phyloP scores from a whole-genome alignment of 2,329 filamentous ascomycete genomes.

The Calonectria naviculata region DNA sequence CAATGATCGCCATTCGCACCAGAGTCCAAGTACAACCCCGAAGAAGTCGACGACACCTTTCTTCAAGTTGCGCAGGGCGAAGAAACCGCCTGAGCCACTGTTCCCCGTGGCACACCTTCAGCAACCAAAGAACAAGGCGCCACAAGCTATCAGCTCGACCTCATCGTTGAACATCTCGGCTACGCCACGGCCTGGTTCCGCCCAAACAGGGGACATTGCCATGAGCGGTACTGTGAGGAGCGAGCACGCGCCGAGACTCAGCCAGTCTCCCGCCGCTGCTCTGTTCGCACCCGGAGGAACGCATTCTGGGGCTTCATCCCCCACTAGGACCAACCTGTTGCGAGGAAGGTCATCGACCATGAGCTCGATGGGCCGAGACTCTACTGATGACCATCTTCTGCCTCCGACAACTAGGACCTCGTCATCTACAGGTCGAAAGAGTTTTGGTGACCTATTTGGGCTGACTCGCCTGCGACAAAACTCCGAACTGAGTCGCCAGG shows the following conservation, averaged over 20 bases:
- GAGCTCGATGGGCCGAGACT: slow-evolving; percentile 81
- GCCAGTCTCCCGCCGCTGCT: slow-evolving; percentile 58
- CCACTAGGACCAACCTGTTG: slow-evolving; percentile 68
- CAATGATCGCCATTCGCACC: slow-evolving; percentile 69
- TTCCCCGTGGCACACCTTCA: slow-evolving; percentile 91
- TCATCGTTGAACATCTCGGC: slow-evolving; percentile 51
- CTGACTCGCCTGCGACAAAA: slow-evolving; percentile 84
- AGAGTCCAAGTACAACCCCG: slow-evolving; percentile 70
- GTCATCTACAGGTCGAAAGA: slow-evolving; percentile 90
- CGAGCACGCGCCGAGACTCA: slow-evolving; percentile 27
- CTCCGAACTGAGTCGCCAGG: slow-evolving; percentile 78
- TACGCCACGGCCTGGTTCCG: slow-evolving; percentile 50
- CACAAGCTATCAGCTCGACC: slow-evolving; percentile 52
- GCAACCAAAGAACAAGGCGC: slow-evolving; percentile 70
- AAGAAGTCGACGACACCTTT: slow-evolving; percentile 77
- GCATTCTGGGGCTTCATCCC: slow-evolving; percentile 75
- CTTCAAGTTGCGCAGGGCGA: slow-evolving; percentile 83
- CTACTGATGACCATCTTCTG: slow-evolving; percentile 75
- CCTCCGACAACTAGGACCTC: slow-evolving; percentile 80
- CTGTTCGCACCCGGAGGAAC: slow-evolving; percentile 54
- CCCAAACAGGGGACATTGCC: slow-evolving; percentile 43
- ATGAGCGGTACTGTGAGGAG: slow-evolving; percentile 31
- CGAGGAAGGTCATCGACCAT: slow-evolving; percentile 90
- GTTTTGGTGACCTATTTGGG: slow-evolving; percentile 89
- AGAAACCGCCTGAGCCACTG: slow-evolving; percentile 78